Conservation (phyloP, 2,329 filamentous ascomycete species). For the Fusarium papillatum region DNA sequence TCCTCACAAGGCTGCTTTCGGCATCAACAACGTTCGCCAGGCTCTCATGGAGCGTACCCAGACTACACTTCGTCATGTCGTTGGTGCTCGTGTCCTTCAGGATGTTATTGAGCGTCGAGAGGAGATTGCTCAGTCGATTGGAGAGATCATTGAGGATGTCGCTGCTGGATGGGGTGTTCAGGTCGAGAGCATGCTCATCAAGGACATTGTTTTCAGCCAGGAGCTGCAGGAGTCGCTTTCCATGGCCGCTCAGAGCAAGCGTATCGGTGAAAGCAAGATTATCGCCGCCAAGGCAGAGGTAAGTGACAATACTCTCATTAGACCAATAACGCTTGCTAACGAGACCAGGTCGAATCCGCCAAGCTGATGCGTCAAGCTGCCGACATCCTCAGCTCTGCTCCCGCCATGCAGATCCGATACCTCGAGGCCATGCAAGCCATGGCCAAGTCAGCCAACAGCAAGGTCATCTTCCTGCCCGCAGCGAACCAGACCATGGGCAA, state of each 20-base stretch:
- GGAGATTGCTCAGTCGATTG: constrained; percentile 94
- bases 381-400: constrained; percentile 91
- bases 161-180: constrained; percentile 94
- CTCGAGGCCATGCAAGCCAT: constrained; percentile 99
- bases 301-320: constrained; percentile 15
- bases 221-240: constrained; percentile 96
- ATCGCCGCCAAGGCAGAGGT: constrained; percentile 94
- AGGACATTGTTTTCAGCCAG: constrained; percentile 97
- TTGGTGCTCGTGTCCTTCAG: constrained; percentile 94
- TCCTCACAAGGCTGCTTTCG: constrained; percentile 97
- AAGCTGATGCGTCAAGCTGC: constrained; percentile 95
- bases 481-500: constrained; percentile 67
- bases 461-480: constrained; percentile 87
- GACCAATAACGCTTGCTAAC: not conserved
- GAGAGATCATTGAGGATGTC: constrained; percentile 98
- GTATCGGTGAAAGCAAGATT: constrained; percentile 98
- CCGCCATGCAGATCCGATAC: constrained; percentile 98
- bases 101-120: constrained; percentile 99
- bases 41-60: constrained; percentile 98
- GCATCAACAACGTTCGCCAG: constrained; percentile 93
- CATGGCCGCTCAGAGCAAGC: constrained; percentile 99
- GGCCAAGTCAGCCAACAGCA: constrained; percentile 93
- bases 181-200: constrained; percentile 99
- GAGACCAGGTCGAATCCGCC: constrained; percentile 81
- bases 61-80: constrained; percentile 96